Evolutionary conservation across 1,284 basidiomycete genomes (phyloP).

Genomic region (Heterobasidion parviporum): DNA sequence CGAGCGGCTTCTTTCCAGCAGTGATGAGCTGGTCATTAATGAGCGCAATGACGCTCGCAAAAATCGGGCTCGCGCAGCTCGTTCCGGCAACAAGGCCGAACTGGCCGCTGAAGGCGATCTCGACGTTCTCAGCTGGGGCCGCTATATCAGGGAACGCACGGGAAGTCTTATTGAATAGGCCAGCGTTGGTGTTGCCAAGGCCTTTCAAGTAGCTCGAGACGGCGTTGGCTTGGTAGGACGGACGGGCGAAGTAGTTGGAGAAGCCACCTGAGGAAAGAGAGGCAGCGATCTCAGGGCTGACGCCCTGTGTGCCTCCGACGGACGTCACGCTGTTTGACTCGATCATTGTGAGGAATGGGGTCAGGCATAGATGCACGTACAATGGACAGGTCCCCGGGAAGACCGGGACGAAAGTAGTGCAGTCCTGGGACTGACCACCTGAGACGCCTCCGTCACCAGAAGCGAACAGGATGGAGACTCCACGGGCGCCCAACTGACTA

Average conservation of each 20-base stretch:
- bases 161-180: constrained; percentile 15
- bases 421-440: constrained; percentile 15
- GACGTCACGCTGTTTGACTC: constrained; percentile 3
- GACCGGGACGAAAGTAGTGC: constrained; percentile 2
- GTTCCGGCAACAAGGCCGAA: constrained; percentile 43
- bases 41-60: constrained; percentile 47
- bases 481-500: constrained; percentile 4
- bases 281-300: constrained; percentile 20
- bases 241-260: constrained; percentile 26
- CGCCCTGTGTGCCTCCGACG: constrained; percentile 15
- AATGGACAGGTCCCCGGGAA: not conserved
- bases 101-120: constrained; percentile 49
- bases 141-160: constrained; percentile 33
- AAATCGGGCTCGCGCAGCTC: constrained; percentile 52
- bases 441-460: constrained; percentile 5
- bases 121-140: constrained; percentile 52
- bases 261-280: not conserved
- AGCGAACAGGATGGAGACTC: constrained; percentile 14
- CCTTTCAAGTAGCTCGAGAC: constrained; percentile 21
- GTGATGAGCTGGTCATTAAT: constrained; percentile 51
- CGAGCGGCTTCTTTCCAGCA: constrained; percentile 37
- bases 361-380: not conserved
- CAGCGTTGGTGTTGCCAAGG: constrained; percentile 20
- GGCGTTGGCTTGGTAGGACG: constrained; percentile 28
- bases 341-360: not conserved